Evolutionary conservation across 2,329 filamentous ascomycete species (phyloP), one percentile per base, ranked within the genome.

Genomic region (Botrytis byssoidea): DNA sequence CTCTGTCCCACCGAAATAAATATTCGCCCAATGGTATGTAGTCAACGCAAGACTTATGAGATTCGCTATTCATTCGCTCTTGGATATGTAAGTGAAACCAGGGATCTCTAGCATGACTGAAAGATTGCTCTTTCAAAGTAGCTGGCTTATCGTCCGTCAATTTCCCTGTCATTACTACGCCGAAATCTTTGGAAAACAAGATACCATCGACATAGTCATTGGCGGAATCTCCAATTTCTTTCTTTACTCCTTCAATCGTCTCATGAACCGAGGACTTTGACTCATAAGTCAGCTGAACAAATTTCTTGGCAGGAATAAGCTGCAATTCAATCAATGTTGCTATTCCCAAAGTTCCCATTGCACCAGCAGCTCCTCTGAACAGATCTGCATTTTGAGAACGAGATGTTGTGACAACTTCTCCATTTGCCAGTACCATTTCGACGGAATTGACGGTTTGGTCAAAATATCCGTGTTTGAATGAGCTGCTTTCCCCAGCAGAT

Each of bases 401-500:
- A 61, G 59, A 61, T 25, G 59, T 20, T n/a, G 35, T 61, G 20
- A 88, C 80, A 14, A 89, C 77, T 0, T 87, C 83, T 0, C 89
- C 90, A 76, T 88, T 86, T 0, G 85, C 86, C 10, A 91, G 82
- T 0, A 92, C 85, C 44, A 92, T 88, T 78, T 92, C 90, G 40
- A 91, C 86, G 75, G 85, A 87, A 71, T 85, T 87, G 42, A 92
- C 83, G 0, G 86, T 91, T 6, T 86, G 82, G 68, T 92, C 89
- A 79, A 93, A 92, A 74, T 90, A 87, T 0, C 91, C 90, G 75
- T 90, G 85, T 10, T 85, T 85, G 79, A 91, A 92, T 0, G 88
- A 91, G 73, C 85, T 88, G 79, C 89, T 91, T 79, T 93, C 91
- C 9, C 89, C 90, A 0, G 88, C 87, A 0, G 89, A 91, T 2